Conservation (phyloP, 768 basidiomycete species). For the Saitozyma podzolica region DNA sequence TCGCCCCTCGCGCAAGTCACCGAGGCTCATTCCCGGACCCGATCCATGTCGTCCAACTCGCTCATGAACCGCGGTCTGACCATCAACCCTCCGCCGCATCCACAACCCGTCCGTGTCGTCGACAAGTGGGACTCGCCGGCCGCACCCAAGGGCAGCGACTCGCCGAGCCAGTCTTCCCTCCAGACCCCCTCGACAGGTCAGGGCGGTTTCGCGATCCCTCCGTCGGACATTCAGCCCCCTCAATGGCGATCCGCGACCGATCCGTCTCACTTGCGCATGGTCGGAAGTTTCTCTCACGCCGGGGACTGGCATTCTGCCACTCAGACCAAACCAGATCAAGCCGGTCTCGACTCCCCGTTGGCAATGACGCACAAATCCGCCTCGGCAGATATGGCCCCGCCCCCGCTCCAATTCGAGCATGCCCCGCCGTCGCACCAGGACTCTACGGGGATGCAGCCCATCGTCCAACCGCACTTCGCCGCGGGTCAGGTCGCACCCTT, state of each 20-base stretch:
- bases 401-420: constrained; percentile 4
- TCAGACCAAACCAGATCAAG: not conserved
- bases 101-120: not conserved
- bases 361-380: constrained; percentile 5
- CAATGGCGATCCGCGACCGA: constrained; percentile 27
- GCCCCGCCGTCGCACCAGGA: constrained; percentile 1
- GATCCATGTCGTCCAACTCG: not conserved
- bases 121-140: constrained; percentile 13
- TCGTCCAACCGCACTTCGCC: not conserved
- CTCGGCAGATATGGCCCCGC: constrained; percentile 11
- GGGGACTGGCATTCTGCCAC: constrained; percentile 1
- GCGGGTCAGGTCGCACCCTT: not conserved
- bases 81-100: constrained; percentile 2
- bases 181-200: constrained; percentile 34
- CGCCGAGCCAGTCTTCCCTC: constrained; percentile 23
- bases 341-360: constrained; percentile 1
- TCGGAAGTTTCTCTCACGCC: not conserved
- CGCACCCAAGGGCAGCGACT: constrained; percentile 6
- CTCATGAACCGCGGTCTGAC: not conserved
- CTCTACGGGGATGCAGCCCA: constrained; percentile 1
- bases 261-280: constrained; percentile 5
- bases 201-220: constrained; percentile 14
- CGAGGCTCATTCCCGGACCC: not conserved
- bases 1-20: not conserved
- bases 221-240: not conserved